Evolutionary conservation across 352 stramenopile species (phyloP).

Genomic region (Pythium periplocum): DNA sequence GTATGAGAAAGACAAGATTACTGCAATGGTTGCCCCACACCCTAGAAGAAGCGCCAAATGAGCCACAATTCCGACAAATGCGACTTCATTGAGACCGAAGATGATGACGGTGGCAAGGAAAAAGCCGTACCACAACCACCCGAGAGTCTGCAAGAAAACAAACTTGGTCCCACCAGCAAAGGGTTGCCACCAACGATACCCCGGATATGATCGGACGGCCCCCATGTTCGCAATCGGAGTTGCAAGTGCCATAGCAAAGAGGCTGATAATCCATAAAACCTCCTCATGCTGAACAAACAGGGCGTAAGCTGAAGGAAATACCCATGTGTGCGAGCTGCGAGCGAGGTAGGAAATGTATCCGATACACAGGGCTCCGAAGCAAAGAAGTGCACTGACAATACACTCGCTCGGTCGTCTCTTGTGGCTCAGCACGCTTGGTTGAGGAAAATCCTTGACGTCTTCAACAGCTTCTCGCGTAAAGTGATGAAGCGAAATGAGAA

Average conservation of each 20-base stretch:
- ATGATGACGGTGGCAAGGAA: slow-evolving; percentile 36
- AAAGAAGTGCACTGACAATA: slow-evolving; percentile 30
- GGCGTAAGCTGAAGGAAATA: too few relatives aligned
- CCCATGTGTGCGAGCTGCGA: not conserved
- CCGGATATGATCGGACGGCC: slow-evolving; percentile 20
- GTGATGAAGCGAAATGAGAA: slow-evolving; percentile 45
- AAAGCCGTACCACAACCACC: slow-evolving; percentile 54
- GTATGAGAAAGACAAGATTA: slow-evolving; percentile 30
- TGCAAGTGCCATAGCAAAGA: slow-evolving; percentile 28
- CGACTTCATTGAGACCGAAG: slow-evolving; percentile 30
- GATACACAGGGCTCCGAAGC: slow-evolving; percentile 18
- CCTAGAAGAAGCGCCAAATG: slow-evolving; percentile 33
- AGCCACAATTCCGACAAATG: slow-evolving; percentile 19
- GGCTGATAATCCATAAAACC: slow-evolving; percentile 32
- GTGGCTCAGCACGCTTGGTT: too few relatives aligned
- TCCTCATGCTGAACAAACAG: slow-evolving; percentile 25
- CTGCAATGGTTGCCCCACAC: slow-evolving; percentile 18
- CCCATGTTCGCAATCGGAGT: slow-evolving; percentile 36
- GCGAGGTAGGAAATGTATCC: slow-evolving; percentile 20
- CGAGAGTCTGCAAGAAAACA: slow-evolving; percentile 51
- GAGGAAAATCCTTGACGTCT: not conserved
- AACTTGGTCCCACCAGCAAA: slow-evolving; percentile 54
- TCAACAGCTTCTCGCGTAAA: slow-evolving; percentile 14
- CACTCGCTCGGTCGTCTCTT: slow-evolving; percentile 14
- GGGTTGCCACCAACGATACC: slow-evolving; percentile 43